phyloP scores from a whole-genome alignment of 257 asterid genomes.

The Galeopsis tetrahit region DNA sequence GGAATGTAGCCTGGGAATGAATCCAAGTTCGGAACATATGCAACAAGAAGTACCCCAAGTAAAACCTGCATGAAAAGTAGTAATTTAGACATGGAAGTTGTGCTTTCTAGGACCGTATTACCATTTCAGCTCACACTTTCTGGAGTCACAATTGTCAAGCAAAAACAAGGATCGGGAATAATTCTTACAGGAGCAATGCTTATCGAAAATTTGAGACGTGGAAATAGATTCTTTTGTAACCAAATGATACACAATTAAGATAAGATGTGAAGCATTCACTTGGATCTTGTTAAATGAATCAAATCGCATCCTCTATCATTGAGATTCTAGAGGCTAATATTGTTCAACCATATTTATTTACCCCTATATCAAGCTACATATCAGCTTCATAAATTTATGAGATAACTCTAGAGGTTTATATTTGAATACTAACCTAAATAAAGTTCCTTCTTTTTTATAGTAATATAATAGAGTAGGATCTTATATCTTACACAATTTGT shows the following conservation, averaged over 20 bases:
- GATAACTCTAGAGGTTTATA: neutral
- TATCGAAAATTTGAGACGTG: neutral
- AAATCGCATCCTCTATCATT: conserved; percentile 4
- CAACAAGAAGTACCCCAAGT: conserved; percentile 62
- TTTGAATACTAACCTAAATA: neutral
- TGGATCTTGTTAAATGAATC: conserved; percentile 18
- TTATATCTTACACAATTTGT: conserved; percentile 27
- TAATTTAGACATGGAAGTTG: conserved; percentile 18
- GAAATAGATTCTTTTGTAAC: conserved; percentile 8
- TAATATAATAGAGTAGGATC: neutral
- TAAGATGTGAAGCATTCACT: conserved; percentile 24
- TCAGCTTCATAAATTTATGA: conserved; percentile 14
- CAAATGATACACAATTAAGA: conserved; percentile 23
- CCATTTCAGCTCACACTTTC: neutral
- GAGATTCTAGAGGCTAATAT: conserved; percentile 21
- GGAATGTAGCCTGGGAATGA: conserved; percentile 73
- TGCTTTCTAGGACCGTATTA: conserved; percentile 1
- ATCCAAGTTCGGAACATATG: conserved; percentile 71
- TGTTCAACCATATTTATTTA: conserved; percentile 14
- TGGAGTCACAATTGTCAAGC: neutral
- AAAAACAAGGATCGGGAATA: conserved; percentile 6
- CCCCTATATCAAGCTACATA: conserved; percentile 21
- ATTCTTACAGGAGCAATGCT: neutral
- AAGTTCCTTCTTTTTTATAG: conserved; percentile 22
- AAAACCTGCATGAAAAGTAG: conserved; percentile 53